Percentiles rank a stretch among this genome's conserved stretches.
These are phyloP conservation scores for Coemansia sp. DNA, from an alignment of 192 early-diverging fungal genomes.

Conservation along the genomic window DNA sequence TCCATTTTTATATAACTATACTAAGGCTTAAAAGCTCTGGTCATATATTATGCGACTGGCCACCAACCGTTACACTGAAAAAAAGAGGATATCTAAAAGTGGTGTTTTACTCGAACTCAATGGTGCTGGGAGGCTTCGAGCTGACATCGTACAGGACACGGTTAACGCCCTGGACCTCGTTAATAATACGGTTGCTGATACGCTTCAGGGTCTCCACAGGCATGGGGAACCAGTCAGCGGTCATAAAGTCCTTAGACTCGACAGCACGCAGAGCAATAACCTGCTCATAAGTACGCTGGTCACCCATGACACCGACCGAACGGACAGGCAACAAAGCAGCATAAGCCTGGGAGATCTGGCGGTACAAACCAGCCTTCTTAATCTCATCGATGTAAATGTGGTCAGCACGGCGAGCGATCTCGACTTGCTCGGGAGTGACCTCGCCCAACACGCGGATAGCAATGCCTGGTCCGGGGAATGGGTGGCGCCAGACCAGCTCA, in stretches of 20 bases:
- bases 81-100: neutral
- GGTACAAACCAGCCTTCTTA: constrained; percentile 95
- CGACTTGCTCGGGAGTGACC: constrained; percentile 91
- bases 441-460: constrained; percentile 97
- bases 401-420: constrained; percentile 93
- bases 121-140: constrained; percentile 97
- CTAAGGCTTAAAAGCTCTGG: neutral
- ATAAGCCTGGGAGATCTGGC: constrained; percentile 97
- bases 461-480: constrained; percentile 99
- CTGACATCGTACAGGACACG: constrained; percentile 96
- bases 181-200: constrained; percentile 96
- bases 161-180: constrained; percentile 98
- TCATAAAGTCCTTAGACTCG: constrained; percentile 98
- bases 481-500: constrained; percentile 97
- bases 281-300: constrained; percentile 98
- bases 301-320: constrained; percentile 99
- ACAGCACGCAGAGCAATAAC: constrained; percentile 96
- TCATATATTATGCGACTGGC: constrained; percentile 2
- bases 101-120: constrained; percentile 86
- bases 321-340: constrained; percentile 92
- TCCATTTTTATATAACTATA: neutral
- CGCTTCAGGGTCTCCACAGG: constrained; percentile 85
- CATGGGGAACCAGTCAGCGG: constrained; percentile 94
- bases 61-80: neutral
- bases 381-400: constrained; percentile 99